Evolutionary conservation across 2,329 filamentous ascomycete species (phyloP).

Genomic region (Colletotrichum tofieldiae): DNA sequence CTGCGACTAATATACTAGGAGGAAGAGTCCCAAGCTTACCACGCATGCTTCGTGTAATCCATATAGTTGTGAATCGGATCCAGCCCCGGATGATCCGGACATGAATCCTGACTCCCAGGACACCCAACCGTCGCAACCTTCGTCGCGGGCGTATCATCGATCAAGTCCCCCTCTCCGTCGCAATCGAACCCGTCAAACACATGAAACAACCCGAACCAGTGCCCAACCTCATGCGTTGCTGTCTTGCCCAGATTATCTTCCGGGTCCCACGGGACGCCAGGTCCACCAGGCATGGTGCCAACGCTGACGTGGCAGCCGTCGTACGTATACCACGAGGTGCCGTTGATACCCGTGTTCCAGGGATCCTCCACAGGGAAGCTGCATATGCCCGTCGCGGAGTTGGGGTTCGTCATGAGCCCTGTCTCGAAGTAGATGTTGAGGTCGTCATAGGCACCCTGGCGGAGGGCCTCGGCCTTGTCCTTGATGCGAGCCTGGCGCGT

Average conservation of each 20-base stretch:
- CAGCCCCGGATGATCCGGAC: conserved; percentile 45
- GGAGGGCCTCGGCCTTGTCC: conserved; percentile 42
- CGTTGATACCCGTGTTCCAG: conserved; percentile 35
- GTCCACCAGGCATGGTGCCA: conserved; percentile 43
- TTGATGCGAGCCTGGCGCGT: conserved; percentile 29
- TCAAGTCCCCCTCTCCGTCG: conserved; percentile 50
- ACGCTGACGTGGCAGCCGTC: conserved; percentile 44
- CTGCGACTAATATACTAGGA: accelerated
- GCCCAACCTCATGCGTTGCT: conserved; percentile 57
- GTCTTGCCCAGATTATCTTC: conserved; percentile 46
- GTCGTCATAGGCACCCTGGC: conserved; percentile 55
- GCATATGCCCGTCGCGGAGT: conserved; percentile 55
- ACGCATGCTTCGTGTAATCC: conserved; percentile 48
- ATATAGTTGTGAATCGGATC: conserved; percentile 51
- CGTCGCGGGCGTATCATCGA: conserved; percentile 54
- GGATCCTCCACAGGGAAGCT: conserved; percentile 54
- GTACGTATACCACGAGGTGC: conserved; percentile 32
- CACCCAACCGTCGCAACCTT: conserved; percentile 49
- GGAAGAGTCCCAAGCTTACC: neutral
- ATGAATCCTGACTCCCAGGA: conserved; percentile 50
- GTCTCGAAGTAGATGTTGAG: conserved; percentile 61
- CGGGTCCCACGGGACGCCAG: conserved; percentile 37
- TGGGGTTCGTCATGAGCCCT: conserved; percentile 37
- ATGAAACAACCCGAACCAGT: conserved; percentile 62
- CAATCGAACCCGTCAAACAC: conserved; percentile 57